Conservation (phyloP, 192 early-diverging fungal genomes). For the Backusella mclennaniae region DNA sequence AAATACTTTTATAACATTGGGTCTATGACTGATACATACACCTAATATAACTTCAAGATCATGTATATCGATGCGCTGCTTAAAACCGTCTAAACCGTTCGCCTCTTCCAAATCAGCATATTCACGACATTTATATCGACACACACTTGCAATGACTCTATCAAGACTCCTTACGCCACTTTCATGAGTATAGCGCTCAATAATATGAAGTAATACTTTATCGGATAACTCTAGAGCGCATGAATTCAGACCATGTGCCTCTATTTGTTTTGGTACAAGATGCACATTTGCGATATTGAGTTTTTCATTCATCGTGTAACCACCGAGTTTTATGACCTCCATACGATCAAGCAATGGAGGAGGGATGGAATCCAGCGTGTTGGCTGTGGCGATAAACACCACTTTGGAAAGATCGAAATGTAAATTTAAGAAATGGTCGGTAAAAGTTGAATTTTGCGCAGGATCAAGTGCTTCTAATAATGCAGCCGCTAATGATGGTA, state of each 20-base stretch:
- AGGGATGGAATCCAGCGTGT: slow-evolving; percentile 74
- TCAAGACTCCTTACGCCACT: slow-evolving; percentile 78
- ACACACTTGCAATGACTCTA: slow-evolving; percentile 68
- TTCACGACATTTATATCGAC: slow-evolving; percentile 66
- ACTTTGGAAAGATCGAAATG: slow-evolving; percentile 63
- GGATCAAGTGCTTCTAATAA: slow-evolving; percentile 85
- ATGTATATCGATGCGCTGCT: slow-evolving; percentile 39
- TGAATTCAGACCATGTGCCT: slow-evolving; percentile 55
- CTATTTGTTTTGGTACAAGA: slow-evolving; percentile 73
- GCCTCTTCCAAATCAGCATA: slow-evolving; percentile 60
- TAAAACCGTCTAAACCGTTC: slow-evolving; percentile 33
- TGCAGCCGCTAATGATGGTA: slow-evolving; percentile 56
- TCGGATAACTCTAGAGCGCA: slow-evolving; percentile 50
- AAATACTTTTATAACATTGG: slow-evolving; percentile 48
- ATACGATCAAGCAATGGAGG: slow-evolving; percentile 80
- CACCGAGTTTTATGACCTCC: slow-evolving; percentile 74
- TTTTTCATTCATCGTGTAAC: slow-evolving; percentile 88
- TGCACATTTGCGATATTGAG: slow-evolving; percentile 69
- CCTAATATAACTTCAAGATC: slow-evolving; percentile 68
- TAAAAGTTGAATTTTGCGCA: slow-evolving; percentile 82
- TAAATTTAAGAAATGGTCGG: slow-evolving; percentile 80
- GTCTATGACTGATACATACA: slow-evolving; percentile 48
- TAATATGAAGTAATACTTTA: slow-evolving; percentile 58
- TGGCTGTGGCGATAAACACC: slow-evolving; percentile 84
- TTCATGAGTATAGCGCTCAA: slow-evolving; percentile 75